A percentile compares a stretch with the other conserved stretches of the same genome.
These are phyloP conservation scores for Ceratobasidium sp. DNA, from an alignment of 1,284 basidiomycete species.

Conservation along the genomic window DNA sequence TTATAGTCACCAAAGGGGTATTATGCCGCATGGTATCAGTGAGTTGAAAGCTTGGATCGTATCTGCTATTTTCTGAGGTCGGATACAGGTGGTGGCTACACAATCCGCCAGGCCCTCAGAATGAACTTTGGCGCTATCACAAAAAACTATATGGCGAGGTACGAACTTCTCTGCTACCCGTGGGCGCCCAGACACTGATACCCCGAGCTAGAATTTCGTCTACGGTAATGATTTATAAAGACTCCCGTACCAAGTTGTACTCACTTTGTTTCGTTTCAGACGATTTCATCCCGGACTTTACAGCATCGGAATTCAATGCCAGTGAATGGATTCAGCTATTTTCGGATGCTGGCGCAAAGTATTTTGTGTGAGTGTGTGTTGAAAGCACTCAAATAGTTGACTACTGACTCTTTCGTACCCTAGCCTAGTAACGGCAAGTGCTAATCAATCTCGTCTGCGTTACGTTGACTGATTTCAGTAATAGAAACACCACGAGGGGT, in stretches of 20 bases:
- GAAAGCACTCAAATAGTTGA: background rate
- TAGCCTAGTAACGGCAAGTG: constrained; percentile 27
- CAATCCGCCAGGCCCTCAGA: constrained; percentile 26
- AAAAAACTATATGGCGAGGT: constrained; percentile 65
- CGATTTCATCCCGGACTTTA: constrained; percentile 70
- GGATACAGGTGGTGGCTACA: constrained; percentile 31
- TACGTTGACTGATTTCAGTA: background rate
- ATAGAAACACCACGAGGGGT: constrained; percentile 60
- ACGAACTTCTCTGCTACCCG: background rate
- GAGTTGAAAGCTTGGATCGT: constrained; percentile 48
- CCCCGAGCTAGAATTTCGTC: constrained; percentile 59
- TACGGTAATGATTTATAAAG: constrained; percentile 57
- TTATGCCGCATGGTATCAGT: constrained; percentile 73
- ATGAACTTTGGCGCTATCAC: constrained; percentile 63
- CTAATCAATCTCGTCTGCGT: too few species aligned
- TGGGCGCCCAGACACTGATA: background rate
- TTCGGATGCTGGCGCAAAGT: constrained; percentile 68
- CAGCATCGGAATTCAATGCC: constrained; percentile 67
- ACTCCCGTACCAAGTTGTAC: too few species aligned
- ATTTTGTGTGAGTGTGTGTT: constrained; percentile 64
- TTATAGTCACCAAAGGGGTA: constrained; percentile 42
- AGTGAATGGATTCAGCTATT: constrained; percentile 70
- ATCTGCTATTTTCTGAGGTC: background rate
- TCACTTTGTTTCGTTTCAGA: constrained; percentile 58
- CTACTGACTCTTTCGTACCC: background rate